Evolutionary conservation across 768 basidiomycete species (phyloP).

Genomic region (Auriscalpium microsporum): DNA sequence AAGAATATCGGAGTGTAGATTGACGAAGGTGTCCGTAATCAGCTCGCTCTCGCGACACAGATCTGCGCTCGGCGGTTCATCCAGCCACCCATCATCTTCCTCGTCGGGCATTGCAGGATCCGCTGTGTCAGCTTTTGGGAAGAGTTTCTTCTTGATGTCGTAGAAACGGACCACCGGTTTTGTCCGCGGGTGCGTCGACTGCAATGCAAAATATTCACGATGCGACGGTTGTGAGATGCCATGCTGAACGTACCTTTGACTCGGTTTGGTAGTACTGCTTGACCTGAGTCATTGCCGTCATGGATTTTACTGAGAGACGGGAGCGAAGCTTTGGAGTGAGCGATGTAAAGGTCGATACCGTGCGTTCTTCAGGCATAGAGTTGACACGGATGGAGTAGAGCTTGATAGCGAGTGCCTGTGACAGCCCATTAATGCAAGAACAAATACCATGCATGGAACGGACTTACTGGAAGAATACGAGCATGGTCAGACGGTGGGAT

Average conservation of each 20-base stretch:
- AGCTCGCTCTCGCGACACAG: neutral
- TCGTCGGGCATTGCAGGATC: neutral
- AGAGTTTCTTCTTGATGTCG: neutral
- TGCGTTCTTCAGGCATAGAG: slow-evolving; percentile 24
- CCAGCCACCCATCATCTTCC: neutral
- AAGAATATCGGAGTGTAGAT: neutral
- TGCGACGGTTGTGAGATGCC: neutral
- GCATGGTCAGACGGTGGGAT: no score
- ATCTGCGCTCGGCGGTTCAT: neutral
- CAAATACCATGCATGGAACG: neutral
- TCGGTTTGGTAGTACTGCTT: neutral
- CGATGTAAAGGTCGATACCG: slow-evolving; percentile 18
- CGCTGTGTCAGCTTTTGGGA: neutral
- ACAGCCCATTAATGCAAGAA: neutral
- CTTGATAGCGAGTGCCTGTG: slow-evolving; percentile 17
- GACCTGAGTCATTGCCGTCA: neutral
- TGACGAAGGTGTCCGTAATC: neutral
- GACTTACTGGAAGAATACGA: neutral
- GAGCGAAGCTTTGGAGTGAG: slow-evolving; percentile 18
- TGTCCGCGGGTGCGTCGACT: neutral
- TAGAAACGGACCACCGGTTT: neutral
- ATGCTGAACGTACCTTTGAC: neutral
- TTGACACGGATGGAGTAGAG: slow-evolving; percentile 20
- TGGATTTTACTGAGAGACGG: neutral
- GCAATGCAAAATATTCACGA: neutral